These are phyloP conservation scores for Kodamaea arcana DNA, from an alignment of 1,139 yeast genomes.

Conservation along the genomic window DNA sequence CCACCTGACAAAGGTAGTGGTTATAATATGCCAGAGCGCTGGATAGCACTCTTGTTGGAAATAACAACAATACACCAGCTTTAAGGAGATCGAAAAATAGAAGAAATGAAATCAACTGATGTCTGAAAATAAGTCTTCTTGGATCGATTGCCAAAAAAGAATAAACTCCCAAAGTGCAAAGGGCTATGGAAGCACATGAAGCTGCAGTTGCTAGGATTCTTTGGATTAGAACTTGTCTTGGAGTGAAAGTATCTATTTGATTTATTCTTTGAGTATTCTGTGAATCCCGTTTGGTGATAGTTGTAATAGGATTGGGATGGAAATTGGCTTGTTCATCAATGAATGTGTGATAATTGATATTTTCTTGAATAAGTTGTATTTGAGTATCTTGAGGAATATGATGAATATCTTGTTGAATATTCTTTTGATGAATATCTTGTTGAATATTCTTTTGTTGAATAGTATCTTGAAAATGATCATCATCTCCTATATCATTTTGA, in stretches of 20 bases:
- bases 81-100: slow-evolving; percentile 71
- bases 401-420: not conserved
- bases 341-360: not conserved
- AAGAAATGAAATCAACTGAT: slow-evolving; percentile 64
- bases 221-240: slow-evolving; percentile 26
- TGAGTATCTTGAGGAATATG: too few species aligned
- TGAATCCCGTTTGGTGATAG: not conserved
- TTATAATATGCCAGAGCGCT: slow-evolving; percentile 49
- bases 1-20: slow-evolving; percentile 58
- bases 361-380: too few species aligned
- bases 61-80: slow-evolving; percentile 65
- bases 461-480: too few species aligned
- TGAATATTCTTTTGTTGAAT: too few species aligned
- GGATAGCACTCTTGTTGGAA: slow-evolving; percentile 60
- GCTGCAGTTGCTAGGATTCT: slow-evolving; percentile 55
- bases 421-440: not conserved
- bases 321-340: not conserved
- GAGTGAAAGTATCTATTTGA: slow-evolving; percentile 25
- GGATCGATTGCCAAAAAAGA: slow-evolving; percentile 59
- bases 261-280: slow-evolving; percentile 7
- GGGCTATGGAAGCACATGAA: slow-evolving; percentile 52
- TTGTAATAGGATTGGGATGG: too few species aligned
- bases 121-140: slow-evolving; percentile 60
- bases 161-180: slow-evolving; percentile 53
- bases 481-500: too few species aligned